Percentiles rank a stretch among this genome's conserved stretches.
Conservation (phyloP, 2,329 filamentous ascomycete species). For the Lasiodiplodia theobromae region DNA sequence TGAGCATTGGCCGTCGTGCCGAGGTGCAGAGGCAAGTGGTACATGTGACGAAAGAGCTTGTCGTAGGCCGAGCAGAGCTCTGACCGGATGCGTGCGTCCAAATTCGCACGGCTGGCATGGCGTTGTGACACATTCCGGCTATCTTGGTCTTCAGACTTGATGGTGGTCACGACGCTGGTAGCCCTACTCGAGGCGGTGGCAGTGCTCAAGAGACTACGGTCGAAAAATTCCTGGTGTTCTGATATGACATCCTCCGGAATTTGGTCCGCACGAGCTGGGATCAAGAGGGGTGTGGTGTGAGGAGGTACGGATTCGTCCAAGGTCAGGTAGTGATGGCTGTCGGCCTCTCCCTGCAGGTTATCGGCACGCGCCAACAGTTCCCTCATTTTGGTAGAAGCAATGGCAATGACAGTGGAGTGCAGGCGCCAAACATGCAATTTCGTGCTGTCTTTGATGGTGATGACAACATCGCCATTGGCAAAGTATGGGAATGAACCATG, state of each 20-base stretch:
- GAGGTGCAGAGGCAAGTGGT: constrained; percentile 35
- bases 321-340: neutral
- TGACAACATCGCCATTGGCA: constrained; percentile 34
- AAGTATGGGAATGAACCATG: constrained; percentile 31
- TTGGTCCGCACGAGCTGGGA: neutral
- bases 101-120: no score
- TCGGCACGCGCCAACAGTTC: neutral
- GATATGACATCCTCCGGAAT: neutral
- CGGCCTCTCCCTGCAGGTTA: neutral
- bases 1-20: constrained; percentile 32
- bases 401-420: constrained; percentile 31
- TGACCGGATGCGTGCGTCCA: neutral
- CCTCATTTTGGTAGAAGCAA: neutral
- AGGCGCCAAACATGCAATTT: constrained; percentile 29
- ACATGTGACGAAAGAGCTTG: constrained; percentile 40
- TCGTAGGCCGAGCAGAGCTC: constrained; percentile 29
- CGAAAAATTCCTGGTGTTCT: no score
- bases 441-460: constrained; percentile 17
- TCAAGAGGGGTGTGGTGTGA: neutral
- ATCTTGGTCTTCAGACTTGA: neutral
- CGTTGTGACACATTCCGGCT: neutral
- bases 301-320: neutral
- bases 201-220: neutral
- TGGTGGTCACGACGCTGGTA: neutral
- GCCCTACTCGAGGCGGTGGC: neutral